Evolutionary conservation across 345 rosid species (phyloP), one percentile per base, ranked within the genome.

Genomic region (Corchorus capsularis): DNA sequence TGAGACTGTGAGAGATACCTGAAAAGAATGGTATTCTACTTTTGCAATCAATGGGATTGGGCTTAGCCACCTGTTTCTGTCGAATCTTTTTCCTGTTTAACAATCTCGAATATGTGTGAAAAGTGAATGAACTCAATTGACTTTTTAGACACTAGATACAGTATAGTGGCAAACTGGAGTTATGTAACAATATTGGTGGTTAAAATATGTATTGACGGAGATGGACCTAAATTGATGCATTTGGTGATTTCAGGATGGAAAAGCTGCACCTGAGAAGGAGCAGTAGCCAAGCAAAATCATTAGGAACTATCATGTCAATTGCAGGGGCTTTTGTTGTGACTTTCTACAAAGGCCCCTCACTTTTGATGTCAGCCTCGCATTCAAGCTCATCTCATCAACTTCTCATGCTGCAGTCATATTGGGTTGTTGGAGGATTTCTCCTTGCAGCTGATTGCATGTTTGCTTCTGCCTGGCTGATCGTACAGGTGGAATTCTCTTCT

Each of bases 361-460:
- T 84, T 63, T 56, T 80, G 74, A 69, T 47, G 60, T 47, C 68
- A 49, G 9, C 77, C 35, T 65, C 78, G 20, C 53, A 67, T 35
- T 67, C 63, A 61, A 66, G 71, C 67, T 22, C 68, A 34, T 45
- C 64, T 55, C 47, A 39, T 79, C 68, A 72, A 22, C 61, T 78
- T 74, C 32, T 79, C 46, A 4, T 35, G 62, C 81, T 35, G 11
- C 81, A 73, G 55, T 72, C 87, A 32, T 72, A 71, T 71, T 85
- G 87, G 90, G 78, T 81, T 27, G 27, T 84, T 16, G 90, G 90
- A 73, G 90, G 87, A 69, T 63, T 82, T 61, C 71, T 84, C 22
- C 87, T 84, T 73, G 81, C 76, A 5, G 79, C 71, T 73, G 87
- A 82, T 55, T 84, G 84, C 41, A 34, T 86, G 47, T 59, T 83